phyloP scores from a whole-genome alignment of 371 early-diverging fungal species.

The Apophysomyces sp. region DNA sequence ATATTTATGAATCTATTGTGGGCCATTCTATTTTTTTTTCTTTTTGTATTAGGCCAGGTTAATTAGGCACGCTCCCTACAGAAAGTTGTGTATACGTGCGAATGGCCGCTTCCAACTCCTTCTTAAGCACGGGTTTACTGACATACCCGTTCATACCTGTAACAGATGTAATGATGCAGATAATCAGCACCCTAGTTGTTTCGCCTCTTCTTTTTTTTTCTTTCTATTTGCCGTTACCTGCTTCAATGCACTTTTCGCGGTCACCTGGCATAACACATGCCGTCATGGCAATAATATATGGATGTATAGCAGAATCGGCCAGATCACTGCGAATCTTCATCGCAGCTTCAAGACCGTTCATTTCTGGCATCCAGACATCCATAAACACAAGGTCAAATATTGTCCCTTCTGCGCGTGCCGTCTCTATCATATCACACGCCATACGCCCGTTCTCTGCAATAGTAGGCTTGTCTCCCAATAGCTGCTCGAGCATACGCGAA shows the following conservation, averaged over 20 bases:
- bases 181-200: too few relatives aligned
- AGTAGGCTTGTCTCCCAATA: conserved; percentile 10
- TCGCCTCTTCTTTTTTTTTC: too few relatives aligned
- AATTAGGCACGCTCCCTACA: not conserved
- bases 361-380: conserved; percentile 61
- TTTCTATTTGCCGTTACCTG: conserved; percentile 40
- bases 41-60: not conserved
- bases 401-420: conserved; percentile 2
- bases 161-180: not conserved
- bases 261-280: conserved; percentile 59
- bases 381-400: conserved; percentile 50
- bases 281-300: conserved; percentile 56
- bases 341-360: conserved; percentile 51
- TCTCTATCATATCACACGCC: conserved; percentile 36
- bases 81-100: conserved; percentile 20
- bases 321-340: conserved; percentile 41
- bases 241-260: conserved; percentile 47
- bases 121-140: conserved; percentile 47
- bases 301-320: conserved; percentile 21
- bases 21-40: not conserved
- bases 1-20: too few relatives aligned
- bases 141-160: conserved; percentile 31
- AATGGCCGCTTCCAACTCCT: conserved; percentile 40
- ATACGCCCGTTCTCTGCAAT: conserved; percentile 45
- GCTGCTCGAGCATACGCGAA: conserved; percentile 35